phyloP scores from a whole-genome alignment of 1,139 yeast genomes.

The Yamadazyma diospyri region DNA sequence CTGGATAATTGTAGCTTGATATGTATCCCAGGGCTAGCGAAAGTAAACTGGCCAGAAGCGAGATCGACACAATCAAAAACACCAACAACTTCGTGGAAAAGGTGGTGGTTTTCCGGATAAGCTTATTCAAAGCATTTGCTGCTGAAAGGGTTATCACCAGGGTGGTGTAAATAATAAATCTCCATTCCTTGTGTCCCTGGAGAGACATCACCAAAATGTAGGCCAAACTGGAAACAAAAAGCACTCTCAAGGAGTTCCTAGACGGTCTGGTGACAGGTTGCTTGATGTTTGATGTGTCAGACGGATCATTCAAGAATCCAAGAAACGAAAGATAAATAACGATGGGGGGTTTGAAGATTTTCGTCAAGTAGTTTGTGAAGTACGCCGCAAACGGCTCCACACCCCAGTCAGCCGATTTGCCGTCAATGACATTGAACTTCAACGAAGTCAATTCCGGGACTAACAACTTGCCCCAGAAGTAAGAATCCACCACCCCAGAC shows the following conservation, averaged over 20 bases:
- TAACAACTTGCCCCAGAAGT: slow-evolving; percentile 59
- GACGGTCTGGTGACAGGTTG: slow-evolving; percentile 26
- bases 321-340: slow-evolving; percentile 44
- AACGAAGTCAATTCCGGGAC: slow-evolving; percentile 78
- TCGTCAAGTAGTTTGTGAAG: slow-evolving; percentile 43
- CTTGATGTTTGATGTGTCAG: slow-evolving; percentile 9
- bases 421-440: slow-evolving; percentile 67
- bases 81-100: slow-evolving; percentile 19
- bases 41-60: slow-evolving; percentile 28
- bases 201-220: slow-evolving; percentile 65
- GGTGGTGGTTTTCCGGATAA: slow-evolving; percentile 16
- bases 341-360: slow-evolving; percentile 60
- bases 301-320: slow-evolving; percentile 42
- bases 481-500: slow-evolving; percentile 61
- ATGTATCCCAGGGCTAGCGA: slow-evolving; percentile 55
- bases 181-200: slow-evolving; percentile 94
- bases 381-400: slow-evolving; percentile 70
- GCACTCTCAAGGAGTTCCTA: slow-evolving; percentile 31
- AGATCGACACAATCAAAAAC: slow-evolving; percentile 25
- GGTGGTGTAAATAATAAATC: slow-evolving; percentile 73
- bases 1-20: slow-evolving; percentile 83
- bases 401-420: slow-evolving; percentile 81
- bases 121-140: slow-evolving; percentile 55
- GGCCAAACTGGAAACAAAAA: slow-evolving; percentile 42
- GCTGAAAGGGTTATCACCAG: slow-evolving; percentile 69